Percentiles rank a stretch among this genome's conserved stretches.
These are phyloP conservation scores for Coniochaeta ligniaria DNA, from an alignment of 2,329 filamentous ascomycete species.

Conservation along the genomic window DNA sequence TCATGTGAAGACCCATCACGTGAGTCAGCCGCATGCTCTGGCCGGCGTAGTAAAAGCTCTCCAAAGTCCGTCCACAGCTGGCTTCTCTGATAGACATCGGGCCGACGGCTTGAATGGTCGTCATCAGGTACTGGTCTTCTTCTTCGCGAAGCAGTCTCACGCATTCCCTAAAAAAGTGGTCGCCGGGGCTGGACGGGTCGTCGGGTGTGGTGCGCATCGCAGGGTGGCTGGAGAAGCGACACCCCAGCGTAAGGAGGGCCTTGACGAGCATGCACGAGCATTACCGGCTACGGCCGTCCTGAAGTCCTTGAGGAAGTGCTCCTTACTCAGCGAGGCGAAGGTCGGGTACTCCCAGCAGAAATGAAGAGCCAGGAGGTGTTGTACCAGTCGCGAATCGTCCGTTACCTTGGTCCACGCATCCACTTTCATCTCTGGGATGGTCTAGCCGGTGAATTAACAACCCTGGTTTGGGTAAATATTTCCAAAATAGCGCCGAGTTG, in stretches of 20 bases:
- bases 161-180: constrained; percentile 68
- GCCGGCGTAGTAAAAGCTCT: constrained; percentile 66
- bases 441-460: constrained; percentile 29
- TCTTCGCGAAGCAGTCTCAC: constrained; percentile 52
- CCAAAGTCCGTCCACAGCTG: constrained; percentile 64
- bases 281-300: constrained; percentile 52
- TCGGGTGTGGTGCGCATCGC: constrained; percentile 54
- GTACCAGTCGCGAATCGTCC: constrained; percentile 47
- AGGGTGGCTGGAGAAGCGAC: constrained; percentile 59
- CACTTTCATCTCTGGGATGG: constrained; percentile 36
- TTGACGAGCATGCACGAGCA: constrained; percentile 64
- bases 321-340: constrained; percentile 64
- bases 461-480: too few relatives aligned
- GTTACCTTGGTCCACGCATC: constrained; percentile 56
- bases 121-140: constrained; percentile 53
- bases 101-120: constrained; percentile 67
- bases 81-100: constrained; percentile 72
- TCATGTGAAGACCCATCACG: constrained; percentile 61
- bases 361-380: constrained; percentile 59
- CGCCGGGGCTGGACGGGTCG: constrained; percentile 59
- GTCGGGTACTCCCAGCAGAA: constrained; percentile 74
- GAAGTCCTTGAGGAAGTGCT: constrained; percentile 64
- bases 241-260: constrained; percentile 57
- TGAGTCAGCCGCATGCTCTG: constrained; percentile 66
- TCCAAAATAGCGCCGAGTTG: too few relatives aligned